Percentiles rank a stretch among this genome's conserved stretches.
Evolutionary conservation across 2,329 filamentous ascomycete species (phyloP).

Genomic region (Xylariaceae sp.): DNA sequence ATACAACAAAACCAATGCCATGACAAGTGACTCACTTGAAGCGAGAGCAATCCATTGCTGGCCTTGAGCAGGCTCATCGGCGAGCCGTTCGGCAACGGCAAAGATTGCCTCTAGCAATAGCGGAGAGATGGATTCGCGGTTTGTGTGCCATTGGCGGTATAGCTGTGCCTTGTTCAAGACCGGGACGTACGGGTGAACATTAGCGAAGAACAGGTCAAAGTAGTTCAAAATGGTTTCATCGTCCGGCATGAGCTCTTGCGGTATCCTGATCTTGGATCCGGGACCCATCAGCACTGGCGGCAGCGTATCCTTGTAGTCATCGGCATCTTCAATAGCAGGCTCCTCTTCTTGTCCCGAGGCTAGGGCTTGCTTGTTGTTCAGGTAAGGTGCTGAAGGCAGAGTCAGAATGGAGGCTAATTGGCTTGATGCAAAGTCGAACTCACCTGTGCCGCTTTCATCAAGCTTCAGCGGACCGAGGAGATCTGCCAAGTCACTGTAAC

Average conservation of each 20-base stretch:
- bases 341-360: constrained; percentile 47
- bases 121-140: constrained; percentile 79
- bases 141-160: constrained; percentile 83
- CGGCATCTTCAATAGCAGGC: constrained; percentile 62
- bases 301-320: constrained; percentile 66
- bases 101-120: constrained; percentile 86
- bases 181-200: constrained; percentile 89
- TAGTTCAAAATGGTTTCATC: constrained; percentile 77
- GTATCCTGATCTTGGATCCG: constrained; percentile 78
- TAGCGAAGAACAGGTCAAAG: constrained; percentile 83
- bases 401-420: constrained; percentile 9
- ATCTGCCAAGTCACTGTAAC: constrained; percentile 68
- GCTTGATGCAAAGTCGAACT: constrained; percentile 27
- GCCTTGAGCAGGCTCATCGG: constrained; percentile 77
- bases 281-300: constrained; percentile 63
- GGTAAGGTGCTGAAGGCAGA: constrained; percentile 64
- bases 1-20: neutral
- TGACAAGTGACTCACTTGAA: constrained; percentile 54
- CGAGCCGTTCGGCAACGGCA: constrained; percentile 76
- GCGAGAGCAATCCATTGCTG: constrained; percentile 91
- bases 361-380: constrained; percentile 54
- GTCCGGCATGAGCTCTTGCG: constrained; percentile 85
- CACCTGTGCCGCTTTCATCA: constrained; percentile 80
- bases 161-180: constrained; percentile 78
- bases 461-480: constrained; percentile 83